Evolutionary conservation across 176 grass and related monocot species (phyloP).

Genomic region (Metroxylon sagu): DNA sequence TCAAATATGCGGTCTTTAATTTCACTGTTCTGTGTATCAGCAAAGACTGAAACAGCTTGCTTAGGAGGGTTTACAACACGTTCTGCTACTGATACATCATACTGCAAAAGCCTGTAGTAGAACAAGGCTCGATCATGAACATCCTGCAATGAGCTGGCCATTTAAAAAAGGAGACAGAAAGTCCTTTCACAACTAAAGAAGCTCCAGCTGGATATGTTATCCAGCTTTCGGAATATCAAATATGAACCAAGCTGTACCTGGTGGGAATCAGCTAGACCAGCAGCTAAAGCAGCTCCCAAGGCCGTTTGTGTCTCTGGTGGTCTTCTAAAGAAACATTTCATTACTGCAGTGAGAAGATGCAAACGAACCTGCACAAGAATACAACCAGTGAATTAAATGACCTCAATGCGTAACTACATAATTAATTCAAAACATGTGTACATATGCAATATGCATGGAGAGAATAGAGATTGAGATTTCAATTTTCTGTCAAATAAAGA

Average conservation of each 20-base stretch:
- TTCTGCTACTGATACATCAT: constrained; percentile 76
- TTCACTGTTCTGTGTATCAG: constrained; percentile 89
- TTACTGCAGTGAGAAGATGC: constrained; percentile 92
- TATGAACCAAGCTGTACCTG: constrained; percentile 43
- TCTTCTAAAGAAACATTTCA: constrained; percentile 98
- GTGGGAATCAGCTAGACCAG: constrained; percentile 74
- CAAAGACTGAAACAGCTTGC: constrained; percentile 99
- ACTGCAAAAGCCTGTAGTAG: constrained; percentile 95
- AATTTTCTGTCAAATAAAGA: too few relatives aligned
- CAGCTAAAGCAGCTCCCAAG: constrained; percentile 80
- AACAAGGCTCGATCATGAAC: constrained; percentile 96
- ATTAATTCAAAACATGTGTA: too few relatives aligned
- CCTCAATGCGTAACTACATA: too few relatives aligned
- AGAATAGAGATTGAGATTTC: too few relatives aligned
- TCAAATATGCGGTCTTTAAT: constrained; percentile 98
- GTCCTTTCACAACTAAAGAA: constrained; percentile 7
- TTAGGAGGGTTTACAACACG: constrained; percentile 94
- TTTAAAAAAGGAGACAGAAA: constrained; percentile 3
- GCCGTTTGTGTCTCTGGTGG: constrained; percentile 85
- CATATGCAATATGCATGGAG: too few relatives aligned
- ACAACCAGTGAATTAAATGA: neutral
- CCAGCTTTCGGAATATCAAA: neutral
- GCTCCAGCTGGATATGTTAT: neutral
- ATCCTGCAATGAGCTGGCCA: constrained; percentile 46
- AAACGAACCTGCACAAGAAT: constrained; percentile 65